Conservation (phyloP, 306 rosid species). For the Prunus salicina region DNA sequence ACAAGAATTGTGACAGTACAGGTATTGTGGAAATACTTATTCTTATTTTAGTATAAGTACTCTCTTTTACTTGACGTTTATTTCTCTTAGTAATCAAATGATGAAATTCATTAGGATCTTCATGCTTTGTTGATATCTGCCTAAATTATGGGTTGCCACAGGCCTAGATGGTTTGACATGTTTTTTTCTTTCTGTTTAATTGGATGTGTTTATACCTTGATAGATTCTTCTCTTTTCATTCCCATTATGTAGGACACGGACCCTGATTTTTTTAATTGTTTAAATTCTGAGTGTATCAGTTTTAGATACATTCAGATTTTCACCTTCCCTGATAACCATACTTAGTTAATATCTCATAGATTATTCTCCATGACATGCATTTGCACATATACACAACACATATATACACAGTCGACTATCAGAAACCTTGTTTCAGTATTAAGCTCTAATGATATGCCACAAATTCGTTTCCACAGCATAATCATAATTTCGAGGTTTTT, state of each 20-base stretch:
- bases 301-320: background rate
- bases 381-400: background rate
- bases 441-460: background rate
- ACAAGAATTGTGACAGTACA: background rate
- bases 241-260: background rate
- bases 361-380: background rate
- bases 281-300: background rate
- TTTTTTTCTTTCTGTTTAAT: background rate
- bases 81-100: background rate
- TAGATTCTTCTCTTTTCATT: background rate
- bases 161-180: background rate
- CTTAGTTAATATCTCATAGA: background rate
- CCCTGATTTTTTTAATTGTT: background rate
- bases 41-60: background rate
- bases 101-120: background rate
- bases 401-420: background rate
- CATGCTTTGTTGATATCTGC: background rate
- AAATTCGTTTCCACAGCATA: too few species aligned
- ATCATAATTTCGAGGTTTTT: background rate
- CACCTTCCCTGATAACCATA: background rate
- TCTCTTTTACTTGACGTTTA: background rate
- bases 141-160: background rate
- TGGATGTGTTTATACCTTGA: background rate
- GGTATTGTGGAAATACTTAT: background rate
- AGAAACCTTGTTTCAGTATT: background rate